Conservation (phyloP, 2,329 filamentous ascomycete species). For the Pseudopyricularia javanii region DNA sequence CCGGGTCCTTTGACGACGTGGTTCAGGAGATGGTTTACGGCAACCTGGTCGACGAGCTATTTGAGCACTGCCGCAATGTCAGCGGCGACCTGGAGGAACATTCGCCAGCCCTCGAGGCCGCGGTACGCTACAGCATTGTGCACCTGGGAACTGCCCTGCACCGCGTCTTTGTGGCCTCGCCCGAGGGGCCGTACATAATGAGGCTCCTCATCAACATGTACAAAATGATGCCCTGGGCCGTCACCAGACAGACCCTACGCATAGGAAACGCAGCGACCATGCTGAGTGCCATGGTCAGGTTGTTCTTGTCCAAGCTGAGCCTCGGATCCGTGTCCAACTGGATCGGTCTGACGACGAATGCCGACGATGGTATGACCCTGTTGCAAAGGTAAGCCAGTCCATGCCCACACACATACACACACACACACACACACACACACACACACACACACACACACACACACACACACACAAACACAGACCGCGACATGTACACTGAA, state of each 20-base stretch:
- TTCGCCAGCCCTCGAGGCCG: constrained; percentile 47
- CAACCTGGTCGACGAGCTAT: constrained; percentile 51
- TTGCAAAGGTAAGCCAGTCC: constrained; percentile 39
- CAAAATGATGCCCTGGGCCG: constrained; percentile 56
- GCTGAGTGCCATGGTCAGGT: constrained; percentile 61
- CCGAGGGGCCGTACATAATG: constrained; percentile 63
- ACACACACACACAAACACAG: neutral
- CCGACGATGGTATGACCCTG: constrained; percentile 71
- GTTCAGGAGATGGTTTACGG: constrained; percentile 57
- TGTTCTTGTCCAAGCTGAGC: constrained; percentile 68
- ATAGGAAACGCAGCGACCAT: constrained; percentile 72
- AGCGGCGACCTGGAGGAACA: constrained; percentile 48
- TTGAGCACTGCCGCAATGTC: constrained; percentile 46
- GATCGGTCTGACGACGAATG: constrained; percentile 59
- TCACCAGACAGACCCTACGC: constrained; percentile 61
- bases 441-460: too few species aligned
- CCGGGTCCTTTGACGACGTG: constrained; percentile 53
- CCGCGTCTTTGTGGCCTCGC: constrained; percentile 58
- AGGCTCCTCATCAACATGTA: constrained; percentile 60
- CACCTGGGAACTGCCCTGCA: constrained; percentile 65
- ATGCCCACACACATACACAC: too few species aligned
- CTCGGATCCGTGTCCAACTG: constrained; percentile 66
- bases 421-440: too few species aligned
- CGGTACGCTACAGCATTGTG: constrained; percentile 55
- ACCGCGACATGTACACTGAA: too few species aligned